Percentiles rank a stretch among this genome's conserved stretches.
phyloP scores from a whole-genome alignment of 352 stramenopile genomes.

The Globisporangium cederbergense region DNA sequence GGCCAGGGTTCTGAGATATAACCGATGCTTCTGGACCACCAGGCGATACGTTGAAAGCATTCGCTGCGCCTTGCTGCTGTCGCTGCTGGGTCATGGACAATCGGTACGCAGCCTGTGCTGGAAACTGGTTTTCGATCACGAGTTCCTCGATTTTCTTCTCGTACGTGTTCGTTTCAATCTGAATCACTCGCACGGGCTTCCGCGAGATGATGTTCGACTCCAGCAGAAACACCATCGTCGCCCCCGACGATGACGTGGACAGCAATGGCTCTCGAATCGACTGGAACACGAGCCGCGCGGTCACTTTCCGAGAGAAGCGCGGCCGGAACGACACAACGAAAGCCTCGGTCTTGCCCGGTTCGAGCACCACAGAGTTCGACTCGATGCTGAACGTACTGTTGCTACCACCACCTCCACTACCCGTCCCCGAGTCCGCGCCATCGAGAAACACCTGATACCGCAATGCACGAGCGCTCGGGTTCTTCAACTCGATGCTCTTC shows the following conservation, averaged over 20 bases:
- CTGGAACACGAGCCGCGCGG: constrained; percentile 88
- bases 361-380: constrained; percentile 60
- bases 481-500: constrained; percentile 94
- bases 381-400: constrained; percentile 75
- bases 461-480: constrained; percentile 79
- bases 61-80: not conserved
- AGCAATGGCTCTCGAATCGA: constrained; percentile 40
- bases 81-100: constrained; percentile 64
- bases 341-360: constrained; percentile 62
- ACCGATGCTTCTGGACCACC: not conserved
- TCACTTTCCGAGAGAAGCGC: constrained; percentile 82
- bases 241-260: constrained; percentile 24
- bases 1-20: not conserved
- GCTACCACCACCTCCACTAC: not conserved
- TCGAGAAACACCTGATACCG: constrained; percentile 90
- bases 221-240: constrained; percentile 90
- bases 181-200: constrained; percentile 76
- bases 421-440: constrained; percentile 14
- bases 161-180: constrained; percentile 76
- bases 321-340: constrained; percentile 85
- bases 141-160: constrained; percentile 78
- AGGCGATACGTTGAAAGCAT: not conserved
- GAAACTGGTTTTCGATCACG: constrained; percentile 87
- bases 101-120: constrained; percentile 60
- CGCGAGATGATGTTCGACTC: constrained; percentile 77